Conservation (phyloP, 768 basidiomycete species). For the Kwoniella bestiolae region DNA sequence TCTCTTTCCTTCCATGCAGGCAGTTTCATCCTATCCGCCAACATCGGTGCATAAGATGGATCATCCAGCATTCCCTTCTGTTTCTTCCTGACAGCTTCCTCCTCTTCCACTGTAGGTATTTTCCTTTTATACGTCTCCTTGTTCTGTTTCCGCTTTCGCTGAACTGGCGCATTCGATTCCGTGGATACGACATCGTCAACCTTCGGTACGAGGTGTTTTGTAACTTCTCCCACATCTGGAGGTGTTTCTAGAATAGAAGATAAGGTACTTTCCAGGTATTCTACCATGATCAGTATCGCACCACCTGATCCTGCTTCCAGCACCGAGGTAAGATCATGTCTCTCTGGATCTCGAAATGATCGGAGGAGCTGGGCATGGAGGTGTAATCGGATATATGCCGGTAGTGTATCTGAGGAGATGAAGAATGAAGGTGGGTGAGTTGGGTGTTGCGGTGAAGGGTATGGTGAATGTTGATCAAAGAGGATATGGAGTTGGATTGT, state of each 20-base stretch:
- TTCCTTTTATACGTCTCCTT: slow-evolving; percentile 32
- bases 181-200: slow-evolving; percentile 25
- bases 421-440: slow-evolving; percentile 70
- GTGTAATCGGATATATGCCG: slow-evolving; percentile 82
- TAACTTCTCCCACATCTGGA: slow-evolving; percentile 72
- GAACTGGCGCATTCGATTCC: slow-evolving; percentile 7
- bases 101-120: slow-evolving; percentile 43
- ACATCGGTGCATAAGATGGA: slow-evolving; percentile 65
- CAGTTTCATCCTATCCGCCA: slow-evolving; percentile 65
- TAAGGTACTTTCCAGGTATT: slow-evolving; percentile 73
- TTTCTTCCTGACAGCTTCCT: slow-evolving; percentile 55
- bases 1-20: slow-evolving; percentile 76
- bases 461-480: slow-evolving; percentile 61
- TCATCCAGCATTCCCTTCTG: slow-evolving; percentile 63
- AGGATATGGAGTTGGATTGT: slow-evolving; percentile 69
- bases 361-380: slow-evolving; percentile 71
- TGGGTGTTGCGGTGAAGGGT: slow-evolving; percentile 61
- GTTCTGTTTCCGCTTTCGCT: slow-evolving; percentile 27
- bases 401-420: slow-evolving; percentile 68
- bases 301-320: slow-evolving; percentile 70
- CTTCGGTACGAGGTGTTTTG: slow-evolving; percentile 64
- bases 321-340: slow-evolving; percentile 60
- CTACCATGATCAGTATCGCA: slow-evolving; percentile 67
- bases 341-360: slow-evolving; percentile 63
- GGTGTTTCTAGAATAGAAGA: slow-evolving; percentile 66